Evolutionary conservation across 495 filamentous ascomycete species (phyloP), one percentile per base, ranked within the genome.

Genomic region (Corynascus novoguineensis): DNA sequence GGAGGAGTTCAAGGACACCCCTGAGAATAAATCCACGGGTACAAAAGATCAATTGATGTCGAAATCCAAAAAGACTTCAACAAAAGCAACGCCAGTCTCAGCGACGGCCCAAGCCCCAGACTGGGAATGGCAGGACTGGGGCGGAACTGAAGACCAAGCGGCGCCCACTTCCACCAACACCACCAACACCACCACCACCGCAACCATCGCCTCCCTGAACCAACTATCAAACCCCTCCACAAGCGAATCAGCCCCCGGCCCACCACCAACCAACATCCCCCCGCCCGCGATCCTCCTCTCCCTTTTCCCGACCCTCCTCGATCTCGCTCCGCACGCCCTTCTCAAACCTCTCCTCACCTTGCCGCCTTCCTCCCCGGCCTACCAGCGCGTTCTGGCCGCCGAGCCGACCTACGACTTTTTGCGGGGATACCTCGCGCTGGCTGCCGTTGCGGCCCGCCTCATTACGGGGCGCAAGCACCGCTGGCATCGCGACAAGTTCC

Each of bases 401-500:
- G 65, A 75, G 2, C 71, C 74, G 21, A 84, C 83, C 0, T 65
- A 78, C 17, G 58, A 68, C 17, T 88, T 85, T 54, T 69, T 83
- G 49, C 76, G 67, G 31, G 71, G 66, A n/a, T 78, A 74, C 62
- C 74, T 80, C n/a, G 73, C 72, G 60, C 75, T 85, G 3, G 76
- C 84, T 5, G 81, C 80, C 14, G 87, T 92, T 11, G 82, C 82
- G 22, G 89, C 85, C 14, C 86, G 86, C 24, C 81, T 97, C 44
- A 86, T 98, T 55, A 88, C 89, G 3, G 93, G 93, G 29, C 85
- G 93, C 51, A 88, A 86, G 53, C 71, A 86, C 46, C 86, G 93
- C 50, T 97, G 92, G 92, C 92, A 92, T 70, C 81, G 92, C 50
- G 92, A 97, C 71, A 82, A 78, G 48, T 80, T 86, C 61, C 80